Evolutionary conservation across 495 filamentous ascomycete genomes (phyloP).

Genomic region (Lindgomyces ingoldianus): DNA sequence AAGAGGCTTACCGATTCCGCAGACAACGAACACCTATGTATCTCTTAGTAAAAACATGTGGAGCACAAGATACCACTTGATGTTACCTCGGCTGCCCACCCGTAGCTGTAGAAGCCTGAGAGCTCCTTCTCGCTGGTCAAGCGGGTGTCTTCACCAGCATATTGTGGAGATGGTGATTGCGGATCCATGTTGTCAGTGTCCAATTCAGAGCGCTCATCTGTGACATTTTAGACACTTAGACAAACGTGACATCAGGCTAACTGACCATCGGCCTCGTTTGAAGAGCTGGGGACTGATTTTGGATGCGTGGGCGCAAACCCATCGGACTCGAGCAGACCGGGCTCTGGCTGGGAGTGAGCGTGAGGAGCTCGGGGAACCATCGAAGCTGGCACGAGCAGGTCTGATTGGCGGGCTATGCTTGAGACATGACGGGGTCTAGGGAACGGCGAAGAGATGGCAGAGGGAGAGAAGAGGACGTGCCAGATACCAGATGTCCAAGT

Average conservation of each 20-base stretch:
- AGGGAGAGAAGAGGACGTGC: too few relatives aligned
- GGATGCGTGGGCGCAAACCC: too few relatives aligned
- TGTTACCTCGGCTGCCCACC: constrained; percentile 83
- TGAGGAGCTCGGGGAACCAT: constrained; percentile 26
- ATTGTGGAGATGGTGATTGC: constrained; percentile 49
- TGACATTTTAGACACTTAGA: too few relatives aligned
- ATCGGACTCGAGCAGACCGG: constrained; percentile 24
- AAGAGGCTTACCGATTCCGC: constrained; percentile 67
- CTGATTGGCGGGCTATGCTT: too few relatives aligned
- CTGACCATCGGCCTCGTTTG: constrained; percentile 48
- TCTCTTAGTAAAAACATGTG: not conserved
- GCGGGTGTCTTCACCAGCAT: constrained; percentile 82
- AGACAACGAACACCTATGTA: constrained; percentile 78
- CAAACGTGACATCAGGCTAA: too few relatives aligned
- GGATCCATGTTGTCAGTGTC: constrained; percentile 36
- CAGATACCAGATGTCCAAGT: too few relatives aligned
- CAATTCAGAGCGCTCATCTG: too few relatives aligned
- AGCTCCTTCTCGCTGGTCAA: constrained; percentile 85
- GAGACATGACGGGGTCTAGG: too few relatives aligned
- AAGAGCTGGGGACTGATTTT: constrained; percentile 36
- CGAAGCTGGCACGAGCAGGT: too few relatives aligned
- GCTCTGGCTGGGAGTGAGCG: not conserved
- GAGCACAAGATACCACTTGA: not conserved
- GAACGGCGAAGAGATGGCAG: too few relatives aligned
- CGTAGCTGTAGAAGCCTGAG: constrained; percentile 93